A percentile compares a stretch with the other conserved stretches of the same genome.
phyloP scores from a whole-genome alignment of 176 grass and related monocot species.

The Tillandsia fasciculata region DNA sequence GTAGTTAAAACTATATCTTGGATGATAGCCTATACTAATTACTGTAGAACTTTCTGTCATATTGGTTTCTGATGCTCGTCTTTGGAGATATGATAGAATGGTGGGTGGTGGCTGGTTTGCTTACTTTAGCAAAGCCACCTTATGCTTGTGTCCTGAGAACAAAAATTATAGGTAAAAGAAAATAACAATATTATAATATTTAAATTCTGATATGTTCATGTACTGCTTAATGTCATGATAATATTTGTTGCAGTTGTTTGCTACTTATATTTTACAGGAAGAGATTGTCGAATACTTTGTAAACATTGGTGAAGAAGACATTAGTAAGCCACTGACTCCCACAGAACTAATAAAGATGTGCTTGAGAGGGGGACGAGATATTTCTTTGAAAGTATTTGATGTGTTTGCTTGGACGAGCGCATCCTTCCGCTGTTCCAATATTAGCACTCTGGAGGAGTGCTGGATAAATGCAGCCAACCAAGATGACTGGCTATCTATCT shows the following conservation, averaged over 20 bases:
- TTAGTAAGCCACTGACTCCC: constrained; percentile 40
- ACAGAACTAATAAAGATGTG: constrained; percentile 75
- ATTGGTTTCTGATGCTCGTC: no score
- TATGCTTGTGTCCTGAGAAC: no score
- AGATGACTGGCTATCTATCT: constrained; percentile 69
- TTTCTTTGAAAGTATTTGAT: constrained; percentile 86
- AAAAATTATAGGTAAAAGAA: no score
- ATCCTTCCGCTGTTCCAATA: constrained; percentile 68
- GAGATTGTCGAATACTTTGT: constrained; percentile 50
- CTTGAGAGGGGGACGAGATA: constrained; percentile 45
- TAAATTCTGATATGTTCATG: no score
- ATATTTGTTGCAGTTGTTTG: neutral
- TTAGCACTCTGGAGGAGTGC: constrained; percentile 66
- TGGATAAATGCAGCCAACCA: constrained; percentile 74
- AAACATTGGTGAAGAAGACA: constrained; percentile 27
- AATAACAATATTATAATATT: no score
- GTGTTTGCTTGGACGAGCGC: constrained; percentile 79
- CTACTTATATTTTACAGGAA: constrained; percentile 46
- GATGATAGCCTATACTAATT: no score
- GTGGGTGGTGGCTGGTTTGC: no score
- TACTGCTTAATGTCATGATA: neutral
- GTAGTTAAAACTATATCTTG: no score
- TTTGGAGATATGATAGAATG: no score
- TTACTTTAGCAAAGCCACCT: no score
- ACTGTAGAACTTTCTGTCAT: no score